Evolutionary conservation across 148 eudicot genomes (phyloP), one percentile per base, ranked within the genome.

Genomic region (Rhododendron ovatum): DNA sequence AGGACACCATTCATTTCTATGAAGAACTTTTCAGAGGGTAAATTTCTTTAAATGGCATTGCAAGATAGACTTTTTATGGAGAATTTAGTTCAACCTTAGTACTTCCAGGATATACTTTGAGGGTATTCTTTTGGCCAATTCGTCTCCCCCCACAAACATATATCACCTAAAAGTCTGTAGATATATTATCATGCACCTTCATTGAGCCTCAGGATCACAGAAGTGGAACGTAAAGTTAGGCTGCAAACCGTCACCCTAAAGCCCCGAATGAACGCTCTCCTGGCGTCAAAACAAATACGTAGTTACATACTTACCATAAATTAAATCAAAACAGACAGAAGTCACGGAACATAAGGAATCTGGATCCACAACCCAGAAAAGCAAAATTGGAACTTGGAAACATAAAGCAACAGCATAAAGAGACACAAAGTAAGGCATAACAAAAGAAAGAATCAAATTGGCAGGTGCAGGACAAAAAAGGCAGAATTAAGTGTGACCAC

Each of bases 401-500:
- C 2, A 24, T 11, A 22, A 22, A 61, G 41, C 51, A 43, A 63
- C n/a, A 18, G 37, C 4, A 11, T 24, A 9, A 18, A 53, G 43
- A 18, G 33, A 83, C 35, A 74, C 20, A 78, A 85, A 85, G 51
- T 33, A 82, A 75, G 2, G 73, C 17, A 86, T 35, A 51, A 50
- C 24, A 14, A 20, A 71, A 18, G 17, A 69, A 53, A 50, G 50
- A 69, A 55, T 71, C 84, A 82, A 85, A 53, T 57, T 57, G 77
- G 15, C 55, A n/a, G 82, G 63, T 85, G 90, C 86, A 51, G 71
- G 33, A 75, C 28, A 65, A 20, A 82, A 71, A 83, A 75, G 83
- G 17, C 18, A 53, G 83, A 57, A 61, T 10, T 37, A 45, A 51
- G 35, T 15, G 48, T 86, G 77, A 73, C 84, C 90, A 80, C 45